Percentiles rank a stretch among this genome's conserved stretches.
These are phyloP conservation scores for Rhizopus stolonifer DNA, from an alignment of 371 early-diverging fungal genomes.

Conservation along the genomic window DNA sequence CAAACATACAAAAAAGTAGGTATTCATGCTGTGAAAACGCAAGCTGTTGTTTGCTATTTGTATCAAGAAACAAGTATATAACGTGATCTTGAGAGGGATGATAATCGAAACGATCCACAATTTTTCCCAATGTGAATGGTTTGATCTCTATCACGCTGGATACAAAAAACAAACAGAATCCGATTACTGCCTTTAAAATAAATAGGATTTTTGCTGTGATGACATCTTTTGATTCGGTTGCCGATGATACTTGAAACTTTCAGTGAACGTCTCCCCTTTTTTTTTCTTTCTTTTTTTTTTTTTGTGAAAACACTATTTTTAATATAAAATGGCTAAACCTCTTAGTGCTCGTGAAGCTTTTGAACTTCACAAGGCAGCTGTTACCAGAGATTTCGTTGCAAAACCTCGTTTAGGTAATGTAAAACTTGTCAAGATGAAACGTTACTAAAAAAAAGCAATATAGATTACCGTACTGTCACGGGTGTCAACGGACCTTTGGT, in stretches of 20 bases:
- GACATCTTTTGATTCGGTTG: background rate
- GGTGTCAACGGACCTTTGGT: constrained; percentile 99
- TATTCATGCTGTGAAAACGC: no score
- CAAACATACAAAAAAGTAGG: no score
- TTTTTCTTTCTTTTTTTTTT: constrained; percentile 3
- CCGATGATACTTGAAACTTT: background rate
- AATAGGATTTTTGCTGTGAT: no score
- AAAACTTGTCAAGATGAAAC: background rate
- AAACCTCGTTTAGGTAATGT: constrained; percentile 85
- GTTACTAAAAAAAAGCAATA: constrained; percentile 9
- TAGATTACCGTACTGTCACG: constrained; percentile 98
- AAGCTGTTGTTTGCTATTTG: no score
- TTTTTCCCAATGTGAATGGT: no score
- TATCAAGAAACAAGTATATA: no score
- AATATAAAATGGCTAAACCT: constrained; percentile 30
- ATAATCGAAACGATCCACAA: no score
- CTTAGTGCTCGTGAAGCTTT: constrained; percentile 63
- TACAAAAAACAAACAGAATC: no score
- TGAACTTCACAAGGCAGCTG: constrained; percentile 76
- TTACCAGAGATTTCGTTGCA: constrained; percentile 83
- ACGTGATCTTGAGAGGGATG: no score
- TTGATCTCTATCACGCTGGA: no score
- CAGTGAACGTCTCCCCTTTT: background rate
- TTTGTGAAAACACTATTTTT: background rate
- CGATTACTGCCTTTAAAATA: no score